Evolutionary conservation across 257 asterid genomes (phyloP).

Genomic region (Leptodermis oblonga): DNA sequence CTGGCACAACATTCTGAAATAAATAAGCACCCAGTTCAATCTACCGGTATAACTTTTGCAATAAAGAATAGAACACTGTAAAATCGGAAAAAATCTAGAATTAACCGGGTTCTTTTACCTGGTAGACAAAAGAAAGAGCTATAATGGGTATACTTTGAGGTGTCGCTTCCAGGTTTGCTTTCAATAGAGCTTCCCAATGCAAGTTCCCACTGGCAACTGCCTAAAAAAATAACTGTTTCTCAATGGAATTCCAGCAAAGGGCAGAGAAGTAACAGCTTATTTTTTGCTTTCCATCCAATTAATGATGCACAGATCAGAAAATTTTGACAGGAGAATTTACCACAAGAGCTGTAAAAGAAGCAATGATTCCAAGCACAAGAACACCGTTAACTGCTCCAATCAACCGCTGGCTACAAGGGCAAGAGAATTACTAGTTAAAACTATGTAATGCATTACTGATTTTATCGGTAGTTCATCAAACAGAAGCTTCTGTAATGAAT

Average conservation of each 20-base stretch:
- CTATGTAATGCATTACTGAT: background rate
- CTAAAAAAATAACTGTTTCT: conserved; percentile 31
- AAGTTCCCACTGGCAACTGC: conserved; percentile 77
- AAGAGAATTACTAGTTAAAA: conserved; percentile 5
- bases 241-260: background rate
- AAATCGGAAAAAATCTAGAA: background rate
- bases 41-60: background rate
- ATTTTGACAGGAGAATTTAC: conserved; percentile 35
- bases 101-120: conserved; percentile 37
- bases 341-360: conserved; percentile 77
- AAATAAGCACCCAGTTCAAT: background rate
- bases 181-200: conserved; percentile 83
- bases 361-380: conserved; percentile 61
- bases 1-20: conserved; percentile 93
- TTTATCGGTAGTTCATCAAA: background rate
- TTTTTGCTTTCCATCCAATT: background rate
- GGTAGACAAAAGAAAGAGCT: conserved; percentile 95
- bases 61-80: background rate
- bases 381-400: conserved; percentile 86
- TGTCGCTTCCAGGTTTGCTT: conserved; percentile 75
- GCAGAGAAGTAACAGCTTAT: background rate
- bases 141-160: conserved; percentile 87
- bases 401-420: conserved; percentile 60
- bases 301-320: background rate
- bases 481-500: background rate